Evolutionary conservation across 352 stramenopile genomes (phyloP), one percentile per base, ranked within the genome.

Genomic region (Phytophthora pistaciae): DNA sequence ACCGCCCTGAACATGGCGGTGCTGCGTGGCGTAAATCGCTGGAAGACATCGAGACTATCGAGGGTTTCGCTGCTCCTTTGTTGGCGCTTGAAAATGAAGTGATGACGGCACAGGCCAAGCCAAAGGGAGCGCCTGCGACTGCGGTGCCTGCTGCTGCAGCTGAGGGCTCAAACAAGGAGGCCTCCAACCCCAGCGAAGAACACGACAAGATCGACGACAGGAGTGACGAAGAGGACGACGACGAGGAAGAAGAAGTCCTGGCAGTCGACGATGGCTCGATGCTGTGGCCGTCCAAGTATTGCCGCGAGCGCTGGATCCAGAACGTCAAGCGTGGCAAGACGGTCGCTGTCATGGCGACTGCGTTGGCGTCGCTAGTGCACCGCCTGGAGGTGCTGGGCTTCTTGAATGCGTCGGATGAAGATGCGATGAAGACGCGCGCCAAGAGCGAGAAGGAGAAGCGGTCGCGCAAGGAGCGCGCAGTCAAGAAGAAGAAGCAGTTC

Each of bases 391-490:
- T 91, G 1, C 70, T 92, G 40, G 87, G 84, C 5, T 71, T 96
- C 23, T 78, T 87, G 0, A 90, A 92, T 46, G 54, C 73, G n/a
- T 75, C 75, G 10, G 68, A 66, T 27, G 82, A 91, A 70, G 81
- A 81, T 52, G 64, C 73, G 6, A 79, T 76, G 38, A 90, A 78
- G 23, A 88, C 82, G 18, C 79, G 85, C 7, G 84, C 81, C 0
- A 91, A 93, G 56, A 90, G 64, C 33, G 81, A 93, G 61, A 88
- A 92, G 42, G 85, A 94, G 60, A 92, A 92, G 54, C 82, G 77
- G 23, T 88, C 81, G 25, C 71, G 85, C 6, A 93, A 94, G 55
- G 83, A 93, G 58, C 83, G 87, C 8, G 87, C 77, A 1, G 82
- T 75, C 7, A 90, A 93, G 59, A 91, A 87, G 67, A 88, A 92